phyloP scores from a whole-genome alignment of 208 protist species.

The Hexamita inflata region DNA sequence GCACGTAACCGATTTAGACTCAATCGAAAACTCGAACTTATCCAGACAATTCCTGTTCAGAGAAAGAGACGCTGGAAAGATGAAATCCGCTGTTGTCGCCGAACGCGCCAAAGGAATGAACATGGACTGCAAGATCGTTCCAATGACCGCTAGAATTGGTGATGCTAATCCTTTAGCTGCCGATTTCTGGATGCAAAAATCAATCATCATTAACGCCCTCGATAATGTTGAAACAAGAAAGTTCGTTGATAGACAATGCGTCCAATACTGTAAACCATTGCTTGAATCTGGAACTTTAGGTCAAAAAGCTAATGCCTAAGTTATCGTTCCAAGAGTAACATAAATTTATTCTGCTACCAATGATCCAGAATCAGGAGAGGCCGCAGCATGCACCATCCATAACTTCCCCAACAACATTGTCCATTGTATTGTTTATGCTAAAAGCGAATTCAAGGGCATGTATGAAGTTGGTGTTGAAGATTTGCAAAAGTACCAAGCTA shows the following conservation, averaged over 20 bases:
- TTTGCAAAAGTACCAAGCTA: background rate
- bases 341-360: constrained; percentile 75
- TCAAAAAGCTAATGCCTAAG: constrained; percentile 87
- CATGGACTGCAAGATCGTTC: constrained; percentile 55
- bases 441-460: constrained; percentile 56
- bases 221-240: constrained; percentile 78
- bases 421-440: constrained; percentile 59
- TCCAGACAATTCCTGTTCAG: constrained; percentile 98
- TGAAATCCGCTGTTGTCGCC: constrained; percentile 78
- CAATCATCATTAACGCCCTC: constrained; percentile 86
- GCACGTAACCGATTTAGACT: constrained; percentile 95
- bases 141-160: constrained; percentile 57
- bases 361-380: constrained; percentile 52
- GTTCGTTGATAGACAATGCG: constrained; percentile 79
- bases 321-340: constrained; percentile 83
- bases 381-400: constrained; percentile 98
- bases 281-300: constrained; percentile 96
- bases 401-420: constrained; percentile 98
- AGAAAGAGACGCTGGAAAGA: constrained; percentile 67
- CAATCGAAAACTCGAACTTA: constrained; percentile 96
- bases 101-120: constrained; percentile 76
- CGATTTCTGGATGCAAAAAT: constrained; percentile 73
- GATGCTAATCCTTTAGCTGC: constrained; percentile 88
- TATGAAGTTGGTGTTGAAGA: constrained; percentile 47
- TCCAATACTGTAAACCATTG: constrained; percentile 80